Conservation (phyloP, 129 eudicot genomes). For the Flaveria bidentis region DNA sequence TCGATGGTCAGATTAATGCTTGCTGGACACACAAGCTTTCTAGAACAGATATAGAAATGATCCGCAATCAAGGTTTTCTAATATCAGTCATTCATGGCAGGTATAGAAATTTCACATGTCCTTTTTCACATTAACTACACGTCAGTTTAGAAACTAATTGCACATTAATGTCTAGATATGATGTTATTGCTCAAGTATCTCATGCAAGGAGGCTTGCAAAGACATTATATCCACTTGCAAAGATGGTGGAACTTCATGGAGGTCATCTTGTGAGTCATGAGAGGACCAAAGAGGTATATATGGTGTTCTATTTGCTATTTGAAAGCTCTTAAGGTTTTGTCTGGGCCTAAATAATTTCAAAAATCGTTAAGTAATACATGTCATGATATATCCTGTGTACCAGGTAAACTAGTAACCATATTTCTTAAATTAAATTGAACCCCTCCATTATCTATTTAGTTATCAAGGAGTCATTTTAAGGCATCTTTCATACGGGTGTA, state of each 20-base stretch:
- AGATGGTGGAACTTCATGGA: slow-evolving; percentile 90
- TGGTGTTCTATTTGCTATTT: not conserved
- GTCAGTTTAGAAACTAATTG: not conserved
- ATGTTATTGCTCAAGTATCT: slow-evolving; percentile 83
- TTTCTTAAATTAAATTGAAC: not conserved
- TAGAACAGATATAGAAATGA: slow-evolving; percentile 57
- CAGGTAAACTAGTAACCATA: not conserved
- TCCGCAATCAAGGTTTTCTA: slow-evolving; percentile 63
- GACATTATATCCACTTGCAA: slow-evolving; percentile 73
- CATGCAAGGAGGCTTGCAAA: slow-evolving; percentile 84
- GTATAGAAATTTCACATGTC: slow-evolving; percentile 34
- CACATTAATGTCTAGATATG: slow-evolving; percentile 53
- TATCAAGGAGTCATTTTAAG: not conserved
- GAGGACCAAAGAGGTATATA: slow-evolving; percentile 83
- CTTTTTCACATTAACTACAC: not conserved
- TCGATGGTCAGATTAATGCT: slow-evolving; percentile 92
- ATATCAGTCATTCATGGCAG: slow-evolving; percentile 94
- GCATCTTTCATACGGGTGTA: not conserved
- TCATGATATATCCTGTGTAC: not conserved
- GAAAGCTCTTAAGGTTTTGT: not conserved
- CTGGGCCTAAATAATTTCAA: not conserved
- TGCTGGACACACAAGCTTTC: slow-evolving; percentile 93
- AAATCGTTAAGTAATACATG: not conserved
- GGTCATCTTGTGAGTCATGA: slow-evolving; percentile 99
- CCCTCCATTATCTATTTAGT: not conserved